Conservation (phyloP, 306 rosid species). For the Begonia fuchsioides region DNA sequence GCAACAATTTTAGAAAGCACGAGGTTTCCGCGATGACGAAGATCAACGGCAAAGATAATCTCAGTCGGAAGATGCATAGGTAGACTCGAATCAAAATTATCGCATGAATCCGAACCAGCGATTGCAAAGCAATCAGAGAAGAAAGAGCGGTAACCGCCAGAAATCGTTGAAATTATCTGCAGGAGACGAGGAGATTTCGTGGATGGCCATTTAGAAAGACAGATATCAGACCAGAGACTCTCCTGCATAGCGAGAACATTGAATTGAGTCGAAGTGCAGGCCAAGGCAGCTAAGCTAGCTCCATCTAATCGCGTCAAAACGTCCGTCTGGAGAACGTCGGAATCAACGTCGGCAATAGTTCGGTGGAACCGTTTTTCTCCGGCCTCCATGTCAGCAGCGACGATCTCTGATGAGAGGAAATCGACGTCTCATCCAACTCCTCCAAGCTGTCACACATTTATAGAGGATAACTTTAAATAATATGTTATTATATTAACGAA, state of each 20-base stretch:
- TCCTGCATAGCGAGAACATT: constrained; percentile 21
- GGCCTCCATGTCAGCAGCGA: constrained; percentile 3
- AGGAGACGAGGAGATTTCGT: constrained; percentile 30
- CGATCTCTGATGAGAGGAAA: too few relatives aligned
- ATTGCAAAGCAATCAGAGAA: constrained; percentile 44
- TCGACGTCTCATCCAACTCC: too few relatives aligned
- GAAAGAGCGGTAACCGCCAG: constrained; percentile 41
- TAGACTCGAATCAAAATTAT: background rate
- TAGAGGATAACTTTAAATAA: too few relatives aligned
- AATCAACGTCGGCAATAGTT: constrained; percentile 36
- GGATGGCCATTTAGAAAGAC: constrained; percentile 66
- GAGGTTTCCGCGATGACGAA: constrained; percentile 20
- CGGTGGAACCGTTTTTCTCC: constrained; percentile 7
- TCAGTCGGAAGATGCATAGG: constrained; percentile 12
- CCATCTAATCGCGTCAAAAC: constrained; percentile 66
- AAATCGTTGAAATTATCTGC: constrained; percentile 32
- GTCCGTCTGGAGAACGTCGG: constrained; percentile 42
- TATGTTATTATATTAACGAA: too few relatives aligned
- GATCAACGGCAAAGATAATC: constrained; percentile 59
- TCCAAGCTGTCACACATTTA: too few relatives aligned
- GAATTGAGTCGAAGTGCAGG: constrained; percentile 38
- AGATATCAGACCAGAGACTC: constrained; percentile 39
- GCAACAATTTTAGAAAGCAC: constrained; percentile 44
- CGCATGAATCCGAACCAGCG: constrained; percentile 1
- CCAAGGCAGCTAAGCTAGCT: constrained; percentile 42